Conservation (phyloP, 345 rosid species). For the Populus pruinosa region DNA sequence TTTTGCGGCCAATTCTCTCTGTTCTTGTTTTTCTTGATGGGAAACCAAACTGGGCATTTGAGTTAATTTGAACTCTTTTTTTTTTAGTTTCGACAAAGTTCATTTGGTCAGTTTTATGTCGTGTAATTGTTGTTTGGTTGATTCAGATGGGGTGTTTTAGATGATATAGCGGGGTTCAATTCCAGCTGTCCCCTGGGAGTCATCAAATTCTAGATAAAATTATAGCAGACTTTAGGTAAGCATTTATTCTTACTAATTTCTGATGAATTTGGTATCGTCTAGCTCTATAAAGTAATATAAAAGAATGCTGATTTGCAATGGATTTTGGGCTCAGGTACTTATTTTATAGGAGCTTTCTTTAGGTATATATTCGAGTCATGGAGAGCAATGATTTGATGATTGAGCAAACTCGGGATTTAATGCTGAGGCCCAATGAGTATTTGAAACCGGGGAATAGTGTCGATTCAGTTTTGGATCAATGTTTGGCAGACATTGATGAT, state of each 20-base stretch:
- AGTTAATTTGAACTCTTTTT: too few relatives aligned
- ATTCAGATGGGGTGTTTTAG: neutral
- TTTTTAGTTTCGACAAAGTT: too few relatives aligned
- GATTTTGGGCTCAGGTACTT: neutral
- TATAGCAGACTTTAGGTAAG: neutral
- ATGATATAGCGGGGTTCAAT: neutral
- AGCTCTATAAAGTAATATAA: neutral
- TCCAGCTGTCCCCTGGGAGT: neutral
- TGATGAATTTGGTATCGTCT: neutral
- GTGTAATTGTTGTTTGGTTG: neutral
- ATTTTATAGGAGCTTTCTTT: neutral
- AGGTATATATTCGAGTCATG: slow-evolving; percentile 3
- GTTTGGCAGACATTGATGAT: neutral
- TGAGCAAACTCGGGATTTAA: neutral
- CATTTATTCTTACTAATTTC: neutral
- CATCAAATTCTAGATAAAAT: neutral
- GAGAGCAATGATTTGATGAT: neutral
- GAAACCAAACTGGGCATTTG: slow-evolving; percentile 1
- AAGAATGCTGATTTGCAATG: neutral
- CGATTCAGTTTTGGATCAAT: neutral
- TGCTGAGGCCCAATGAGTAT: slow-evolving; percentile 5
- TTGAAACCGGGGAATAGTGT: neutral
- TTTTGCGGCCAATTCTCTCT: neutral
- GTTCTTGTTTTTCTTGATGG: neutral
- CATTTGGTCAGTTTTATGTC: neutral